Evolutionary conservation across 257 asterid species (phyloP).

Genomic region (Capsicum rhomboideum): DNA sequence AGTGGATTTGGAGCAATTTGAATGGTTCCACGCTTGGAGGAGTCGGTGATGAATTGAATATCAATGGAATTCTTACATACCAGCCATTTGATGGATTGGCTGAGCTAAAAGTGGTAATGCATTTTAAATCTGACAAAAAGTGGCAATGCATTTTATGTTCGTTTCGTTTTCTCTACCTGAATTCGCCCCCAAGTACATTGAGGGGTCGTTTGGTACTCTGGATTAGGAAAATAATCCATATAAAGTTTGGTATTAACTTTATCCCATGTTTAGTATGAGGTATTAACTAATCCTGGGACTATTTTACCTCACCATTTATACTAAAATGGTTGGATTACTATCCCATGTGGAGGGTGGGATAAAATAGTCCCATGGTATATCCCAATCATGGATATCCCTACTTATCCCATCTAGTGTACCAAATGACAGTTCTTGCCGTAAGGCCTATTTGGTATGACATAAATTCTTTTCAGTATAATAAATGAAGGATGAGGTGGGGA

Average conservation of each 20-base stretch:
- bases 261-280: no score
- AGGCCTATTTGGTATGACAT: not conserved
- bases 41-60: slow-evolving; percentile 27
- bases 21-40: slow-evolving; percentile 35
- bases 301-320: no score
- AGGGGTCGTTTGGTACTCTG: no score
- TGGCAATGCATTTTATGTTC: slow-evolving; percentile 31
- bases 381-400: no score
- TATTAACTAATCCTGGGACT: no score
- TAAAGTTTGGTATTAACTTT: no score
- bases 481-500: not conserved
- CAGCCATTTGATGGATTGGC: slow-evolving; percentile 74
- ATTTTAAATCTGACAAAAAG: slow-evolving; percentile 43
- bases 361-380: no score
- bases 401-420: no score
- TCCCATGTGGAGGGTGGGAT: no score
- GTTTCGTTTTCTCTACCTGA: not conserved
- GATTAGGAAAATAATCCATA: no score
- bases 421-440: not conserved
- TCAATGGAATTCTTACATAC: slow-evolving; percentile 65
- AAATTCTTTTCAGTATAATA: not conserved
- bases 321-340: no score
- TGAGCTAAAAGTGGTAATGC: slow-evolving; percentile 74
- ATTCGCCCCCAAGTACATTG: not conserved
- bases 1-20: slow-evolving; percentile 54